Percentiles rank a stretch among this genome's conserved stretches.
phyloP scores from a whole-genome alignment of 441 rosid species.

The Pelargonium myrrhifolium region DNA sequence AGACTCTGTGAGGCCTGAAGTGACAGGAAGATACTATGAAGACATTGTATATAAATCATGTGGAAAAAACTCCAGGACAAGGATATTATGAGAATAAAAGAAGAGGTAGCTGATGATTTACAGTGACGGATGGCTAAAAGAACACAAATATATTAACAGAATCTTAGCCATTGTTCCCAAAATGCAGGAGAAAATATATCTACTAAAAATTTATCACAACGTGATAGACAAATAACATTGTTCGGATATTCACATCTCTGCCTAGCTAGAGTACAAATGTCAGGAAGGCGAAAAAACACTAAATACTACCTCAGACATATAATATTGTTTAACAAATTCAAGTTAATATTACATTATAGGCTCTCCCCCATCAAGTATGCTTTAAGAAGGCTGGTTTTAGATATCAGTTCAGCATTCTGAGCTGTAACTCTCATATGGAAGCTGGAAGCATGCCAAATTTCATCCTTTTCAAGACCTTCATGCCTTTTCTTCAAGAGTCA shows the following conservation, averaged over 20 bases:
- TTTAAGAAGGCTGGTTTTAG: neutral
- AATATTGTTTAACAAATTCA: neutral
- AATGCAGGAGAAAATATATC: neutral
- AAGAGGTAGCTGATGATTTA: neutral
- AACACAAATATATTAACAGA: neutral
- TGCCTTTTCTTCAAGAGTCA: constrained; percentile 1
- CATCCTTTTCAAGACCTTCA: neutral
- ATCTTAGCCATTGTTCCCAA: neutral
- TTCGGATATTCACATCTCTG: neutral
- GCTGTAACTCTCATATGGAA: too few relatives aligned
- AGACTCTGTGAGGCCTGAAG: constrained; percentile 88
- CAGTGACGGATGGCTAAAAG: neutral
- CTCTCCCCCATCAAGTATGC: neutral
- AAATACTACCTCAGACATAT: neutral
- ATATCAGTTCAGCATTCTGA: neutral
- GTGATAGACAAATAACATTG: neutral
- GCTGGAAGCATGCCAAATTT: neutral
- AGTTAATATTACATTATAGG: neutral
- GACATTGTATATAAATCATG: neutral
- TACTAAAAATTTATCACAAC: neutral
- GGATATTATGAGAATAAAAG: neutral
- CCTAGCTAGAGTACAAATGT: neutral
- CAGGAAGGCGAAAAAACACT: neutral
- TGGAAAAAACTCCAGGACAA: constrained; percentile 4
- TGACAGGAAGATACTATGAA: constrained; percentile 17